Evolutionary conservation across 2,329 filamentous ascomycete species (phyloP), one percentile per base, ranked within the genome.

Genomic region (Penicillium sp.): DNA sequence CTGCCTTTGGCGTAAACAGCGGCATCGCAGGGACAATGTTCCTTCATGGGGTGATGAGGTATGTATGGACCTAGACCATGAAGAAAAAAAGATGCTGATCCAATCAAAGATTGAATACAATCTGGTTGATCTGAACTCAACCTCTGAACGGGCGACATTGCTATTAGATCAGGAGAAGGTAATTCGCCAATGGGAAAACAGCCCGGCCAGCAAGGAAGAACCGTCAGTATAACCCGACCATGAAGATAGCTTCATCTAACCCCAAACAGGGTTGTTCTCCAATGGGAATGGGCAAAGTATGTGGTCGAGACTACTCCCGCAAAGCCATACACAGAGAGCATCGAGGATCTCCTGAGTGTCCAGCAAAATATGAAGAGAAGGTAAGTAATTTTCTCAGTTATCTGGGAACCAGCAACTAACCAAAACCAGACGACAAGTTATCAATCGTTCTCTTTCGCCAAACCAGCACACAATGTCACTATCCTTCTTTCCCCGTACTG

Each of bases 281-380:
- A 62, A 36, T 49, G 51, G 33, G 61, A 63, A 51, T 55, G 58
- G 50, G 46, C 43, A 5, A 51, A 47, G 6, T 62, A 60, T 42
- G 53, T 56, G 9, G 28, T 63, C 2, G 61, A 63, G 26, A 51
- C 59, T 1, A 62, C 58, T 10, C 61, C 61, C 16, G 52, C 45
- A 8, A 57, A 62, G 30, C 61, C 60, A 45, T 62, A 61, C 14
- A 51, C 49, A 4, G 60, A 47, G 5, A 43, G 36, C 4, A 53
- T 48, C 14, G 35, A 36, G 22, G 60, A 61, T 28, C 38, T 61
- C 3, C 37, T 61, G 12, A 51, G 51, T 16, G 61, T 62, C 7
- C 53, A 62, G 43, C 9, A 17, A n/a, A 60, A 61, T 26, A 62
- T 63, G 61, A 60, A 58, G 22, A 36, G 30, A 44, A 53, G 61